Evolutionary conservation across 768 basidiomycete genomes (phyloP), one percentile per base, ranked within the genome.

Genomic region (Thelephora ganbajun): DNA sequence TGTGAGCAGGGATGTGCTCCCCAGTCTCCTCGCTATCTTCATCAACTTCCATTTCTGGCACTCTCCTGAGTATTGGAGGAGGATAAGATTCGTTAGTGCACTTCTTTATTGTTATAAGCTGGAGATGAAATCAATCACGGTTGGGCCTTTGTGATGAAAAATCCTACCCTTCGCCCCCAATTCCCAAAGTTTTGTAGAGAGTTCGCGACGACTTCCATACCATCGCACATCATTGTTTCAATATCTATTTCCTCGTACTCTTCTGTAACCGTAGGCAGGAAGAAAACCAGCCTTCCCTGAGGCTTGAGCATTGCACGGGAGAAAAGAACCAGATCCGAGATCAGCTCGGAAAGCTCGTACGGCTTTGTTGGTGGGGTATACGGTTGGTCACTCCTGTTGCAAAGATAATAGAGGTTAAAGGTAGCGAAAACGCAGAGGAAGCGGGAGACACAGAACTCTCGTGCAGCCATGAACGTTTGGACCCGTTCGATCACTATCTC

Each of bases 71-170:
- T 23, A 30, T 30, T 30, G 26, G 26, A 3, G 84, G 83, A 1
- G 70, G 63, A 53, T 70, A 77, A 33, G 57, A 57, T 35, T 61
- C 52, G 9, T 63, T 48, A 6, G 73, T 71, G 2, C 60, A 68
- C 63, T 94, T 98, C 47, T 77, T 78, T 59, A 98, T 83, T 6
- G 94, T 98, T 47, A 98, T 86, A 14, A 99, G 70, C 91, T 94
- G 56, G 11, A 37, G n/a, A n/a, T 18, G 33, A 33, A 13, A 45
- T 12, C 13, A 13, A 36, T 57, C 35, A 53, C 7, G 22, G 22
- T 41, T 22, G 9, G 12, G 12, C 39, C 16, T 7, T 19, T 37
- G 16, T 2, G 4, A 42, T 14, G 47, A 33, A 34, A 20, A 22
- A 20, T 67, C 85, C 63, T 57, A 91, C 92, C 60, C 94, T 65